These are phyloP conservation scores for Triticum monococcum DNA, from an alignment of 176 grass and related monocot species.

Conservation along the genomic window DNA sequence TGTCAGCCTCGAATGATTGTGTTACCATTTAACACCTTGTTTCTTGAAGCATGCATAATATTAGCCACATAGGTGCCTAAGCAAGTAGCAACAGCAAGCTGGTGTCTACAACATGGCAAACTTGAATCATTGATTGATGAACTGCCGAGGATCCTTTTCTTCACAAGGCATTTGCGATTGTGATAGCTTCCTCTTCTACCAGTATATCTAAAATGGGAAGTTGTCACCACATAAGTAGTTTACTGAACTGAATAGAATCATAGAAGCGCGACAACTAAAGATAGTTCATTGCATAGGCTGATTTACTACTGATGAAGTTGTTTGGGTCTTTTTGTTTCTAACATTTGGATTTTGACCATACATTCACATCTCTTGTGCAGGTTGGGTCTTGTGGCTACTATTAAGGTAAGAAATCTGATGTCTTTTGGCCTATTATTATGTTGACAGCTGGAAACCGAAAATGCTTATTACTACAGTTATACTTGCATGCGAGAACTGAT, in stretches of 20 bases:
- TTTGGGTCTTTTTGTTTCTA: background rate
- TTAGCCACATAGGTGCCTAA: background rate
- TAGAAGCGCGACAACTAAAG: background rate
- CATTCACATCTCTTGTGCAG: slow-evolving; percentile 46
- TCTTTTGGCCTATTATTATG: slow-evolving; percentile 6
- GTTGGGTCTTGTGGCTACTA: slow-evolving; percentile 81
- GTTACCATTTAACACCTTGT: background rate
- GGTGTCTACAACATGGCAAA: background rate
- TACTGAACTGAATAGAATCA: background rate
- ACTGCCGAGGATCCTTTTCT: background rate
- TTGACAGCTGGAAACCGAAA: background rate
- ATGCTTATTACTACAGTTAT: background rate
- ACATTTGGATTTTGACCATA: background rate
- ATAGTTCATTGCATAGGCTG: background rate
- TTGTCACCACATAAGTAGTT: background rate
- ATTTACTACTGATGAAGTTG: slow-evolving; percentile 1
- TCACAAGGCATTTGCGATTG: background rate
- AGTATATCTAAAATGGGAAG: background rate
- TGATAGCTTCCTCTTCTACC: background rate
- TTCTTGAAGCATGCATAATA: background rate
- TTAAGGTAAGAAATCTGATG: slow-evolving; percentile 58
- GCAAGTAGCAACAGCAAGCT: background rate
- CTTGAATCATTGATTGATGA: background rate
- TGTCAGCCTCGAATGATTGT: background rate
- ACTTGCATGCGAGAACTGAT: background rate